These are phyloP conservation scores for Stephanocyclus meneghinianus DNA, from an alignment of 352 stramenopile genomes.

Conservation along the genomic window DNA sequence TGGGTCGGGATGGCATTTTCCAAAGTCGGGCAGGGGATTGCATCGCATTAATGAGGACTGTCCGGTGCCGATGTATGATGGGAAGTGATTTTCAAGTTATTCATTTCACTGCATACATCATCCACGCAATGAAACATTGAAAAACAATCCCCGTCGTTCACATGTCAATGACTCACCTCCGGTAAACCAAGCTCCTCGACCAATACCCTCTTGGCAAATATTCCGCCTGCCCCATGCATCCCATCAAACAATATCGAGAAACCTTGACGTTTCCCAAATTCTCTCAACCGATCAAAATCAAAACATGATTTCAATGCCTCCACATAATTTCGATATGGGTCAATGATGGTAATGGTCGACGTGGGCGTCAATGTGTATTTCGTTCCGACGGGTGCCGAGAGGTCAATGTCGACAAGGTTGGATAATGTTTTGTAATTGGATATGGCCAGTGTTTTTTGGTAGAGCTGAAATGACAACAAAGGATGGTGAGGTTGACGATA, in stretches of 20 bases:
- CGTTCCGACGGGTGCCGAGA: constrained; percentile 73
- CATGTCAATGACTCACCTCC: constrained; percentile 39
- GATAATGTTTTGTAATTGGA: constrained; percentile 76
- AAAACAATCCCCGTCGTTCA: neutral
- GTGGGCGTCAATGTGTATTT: constrained; percentile 72
- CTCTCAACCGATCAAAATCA: constrained; percentile 93
- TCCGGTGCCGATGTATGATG: neutral
- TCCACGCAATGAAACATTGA: neutral
- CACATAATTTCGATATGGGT: constrained; percentile 95
- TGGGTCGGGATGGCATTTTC: constrained; percentile 95
- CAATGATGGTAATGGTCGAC: constrained; percentile 96
- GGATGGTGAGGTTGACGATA: neutral
- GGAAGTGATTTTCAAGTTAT: too few species aligned
- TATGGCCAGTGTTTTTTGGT: constrained; percentile 87
- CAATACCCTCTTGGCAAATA: constrained; percentile 93
- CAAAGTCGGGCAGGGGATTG: constrained; percentile 90
- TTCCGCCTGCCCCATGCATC: constrained; percentile 97
- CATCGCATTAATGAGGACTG: constrained; percentile 74
- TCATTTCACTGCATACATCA: neutral
- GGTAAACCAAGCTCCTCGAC: constrained; percentile 91
- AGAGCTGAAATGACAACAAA: constrained; percentile 66
- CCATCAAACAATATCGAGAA: constrained; percentile 94
- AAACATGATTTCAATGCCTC: constrained; percentile 94
- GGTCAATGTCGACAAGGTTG: constrained; percentile 74
- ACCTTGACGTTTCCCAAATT: constrained; percentile 88